Evolutionary conservation across 176 grass and related monocot species (phyloP), one percentile per base, ranked within the genome.

Genomic region (Zoysia japonica): DNA sequence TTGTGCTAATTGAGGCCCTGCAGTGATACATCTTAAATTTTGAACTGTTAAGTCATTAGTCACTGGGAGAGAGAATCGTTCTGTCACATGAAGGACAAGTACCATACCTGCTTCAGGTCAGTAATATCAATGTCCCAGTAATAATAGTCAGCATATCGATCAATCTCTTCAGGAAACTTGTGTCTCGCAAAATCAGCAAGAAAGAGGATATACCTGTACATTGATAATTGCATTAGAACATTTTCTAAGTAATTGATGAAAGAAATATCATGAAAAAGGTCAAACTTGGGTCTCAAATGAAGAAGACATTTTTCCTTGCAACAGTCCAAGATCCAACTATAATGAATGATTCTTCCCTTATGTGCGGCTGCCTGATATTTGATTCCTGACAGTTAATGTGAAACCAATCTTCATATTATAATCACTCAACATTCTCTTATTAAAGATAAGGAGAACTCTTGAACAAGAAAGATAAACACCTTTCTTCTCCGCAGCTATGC

Each of bases 291-390:
- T 81, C 92, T 85, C 80, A 94, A 85, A 85, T 80, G 94, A 69
- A 92, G 86, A 85, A 92, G 87, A 44, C 5, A 8, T 69, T 94
- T 97, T 78, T 94, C 78, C 72, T 90, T 90, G 80, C 91, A 97
- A 79, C 82, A 94, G 84, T 97, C 94, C 78, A 97, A 81, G 78
- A 97, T 74, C 91, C 94, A 94, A 16, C 87, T 92, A 86, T 90
- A 92, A 71, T 97, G 91, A 79, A 97, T 92, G 74, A 97, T 82
- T 85, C 91, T 85, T 89, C 91, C 91, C 57, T 87, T 89, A 15
- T 70, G 72, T 47, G 80, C 45, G 69, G 94, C 87, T 68, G 87
- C 89, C 55, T 94, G 89, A 89, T 97, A 97, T 81, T 88, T 97
- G 76, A 97, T 92, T 72, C 94, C 94, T 94, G 81, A 67, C 14